A percentile compares a stretch with the other conserved stretches of the same genome.
Evolutionary conservation across 352 stramenopile species (phyloP).

Genomic region (Phytopythium montanum): DNA sequence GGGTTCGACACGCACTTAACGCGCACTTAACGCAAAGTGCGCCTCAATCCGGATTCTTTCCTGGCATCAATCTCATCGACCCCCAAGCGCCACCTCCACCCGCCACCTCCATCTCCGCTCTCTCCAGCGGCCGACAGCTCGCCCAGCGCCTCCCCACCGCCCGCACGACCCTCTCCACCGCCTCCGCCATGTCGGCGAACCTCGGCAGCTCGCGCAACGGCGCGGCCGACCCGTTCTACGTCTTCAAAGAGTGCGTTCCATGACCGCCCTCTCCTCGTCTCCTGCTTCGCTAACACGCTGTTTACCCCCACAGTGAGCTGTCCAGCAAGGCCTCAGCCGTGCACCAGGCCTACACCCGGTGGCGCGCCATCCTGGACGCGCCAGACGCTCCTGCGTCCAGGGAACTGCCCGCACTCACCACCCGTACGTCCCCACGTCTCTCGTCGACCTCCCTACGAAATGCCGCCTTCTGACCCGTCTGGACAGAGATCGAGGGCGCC

Average conservation of each 20-base stretch:
- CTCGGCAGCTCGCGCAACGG: conserved; percentile 4
- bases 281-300: background rate
- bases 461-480: background rate
- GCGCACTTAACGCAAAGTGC: background rate
- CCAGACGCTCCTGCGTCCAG: conserved; percentile 38
- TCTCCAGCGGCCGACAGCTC: background rate
- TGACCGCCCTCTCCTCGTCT: background rate
- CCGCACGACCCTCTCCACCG: conserved; percentile 20
- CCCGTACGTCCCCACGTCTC: conserved; percentile 25
- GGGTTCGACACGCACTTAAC: background rate
- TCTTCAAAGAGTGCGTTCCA: conserved; percentile 73
- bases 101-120: background rate
- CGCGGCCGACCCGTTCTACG: conserved; percentile 76
- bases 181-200: conserved; percentile 16
- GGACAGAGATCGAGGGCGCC: conserved; percentile 53
- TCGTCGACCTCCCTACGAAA: background rate
- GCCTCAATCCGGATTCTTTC: background rate
- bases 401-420: conserved; percentile 52
- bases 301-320: conserved; percentile 38
- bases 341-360: conserved; percentile 64
- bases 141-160: background rate
- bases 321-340: conserved; percentile 74
- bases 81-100: background rate
- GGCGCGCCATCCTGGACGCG: conserved; percentile 49
- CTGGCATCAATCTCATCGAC: background rate